Evolutionary conservation across 2,329 filamentous ascomycete species (phyloP).

Genomic region (Neurospora sp.): DNA sequence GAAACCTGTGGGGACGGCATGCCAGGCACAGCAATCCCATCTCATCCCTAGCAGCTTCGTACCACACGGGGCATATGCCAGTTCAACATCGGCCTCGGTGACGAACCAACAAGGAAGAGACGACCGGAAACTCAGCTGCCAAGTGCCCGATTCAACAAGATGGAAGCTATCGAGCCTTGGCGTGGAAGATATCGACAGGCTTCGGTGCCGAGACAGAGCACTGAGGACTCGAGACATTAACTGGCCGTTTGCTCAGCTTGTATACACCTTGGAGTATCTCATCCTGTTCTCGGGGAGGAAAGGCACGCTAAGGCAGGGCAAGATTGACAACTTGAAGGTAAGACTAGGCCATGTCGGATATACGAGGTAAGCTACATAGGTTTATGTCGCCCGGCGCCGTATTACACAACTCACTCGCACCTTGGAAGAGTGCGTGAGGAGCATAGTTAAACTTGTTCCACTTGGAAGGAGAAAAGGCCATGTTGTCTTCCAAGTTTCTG

Average conservation of each 20-base stretch:
- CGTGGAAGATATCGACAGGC: not conserved
- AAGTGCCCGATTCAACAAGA: not conserved
- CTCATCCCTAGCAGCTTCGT: not conserved
- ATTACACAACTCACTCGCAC: not conserved
- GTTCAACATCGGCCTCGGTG: not conserved
- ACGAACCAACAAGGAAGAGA: not conserved
- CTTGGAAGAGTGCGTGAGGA: not conserved
- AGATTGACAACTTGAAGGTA: not conserved
- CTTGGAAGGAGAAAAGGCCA: not conserved
- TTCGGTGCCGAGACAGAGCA: not conserved
- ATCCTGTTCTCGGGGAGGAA: not conserved
- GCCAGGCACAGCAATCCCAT: not conserved
- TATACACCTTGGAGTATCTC: not conserved
- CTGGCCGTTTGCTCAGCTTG: not conserved
- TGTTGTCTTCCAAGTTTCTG: not conserved
- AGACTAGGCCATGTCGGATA: not conserved
- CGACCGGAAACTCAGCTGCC: not conserved
- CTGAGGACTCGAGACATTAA: not conserved
- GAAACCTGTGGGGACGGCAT: not conserved
- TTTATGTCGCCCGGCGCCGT: not conserved
- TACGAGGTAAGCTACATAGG: not conserved
- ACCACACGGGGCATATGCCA: not conserved
- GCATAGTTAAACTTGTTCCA: not conserved
- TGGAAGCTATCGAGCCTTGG: not conserved
- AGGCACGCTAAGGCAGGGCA: not conserved